These are phyloP conservation scores for Epichloe typhina DNA, from an alignment of 2,329 filamentous ascomycete genomes.

Conservation along the genomic window DNA sequence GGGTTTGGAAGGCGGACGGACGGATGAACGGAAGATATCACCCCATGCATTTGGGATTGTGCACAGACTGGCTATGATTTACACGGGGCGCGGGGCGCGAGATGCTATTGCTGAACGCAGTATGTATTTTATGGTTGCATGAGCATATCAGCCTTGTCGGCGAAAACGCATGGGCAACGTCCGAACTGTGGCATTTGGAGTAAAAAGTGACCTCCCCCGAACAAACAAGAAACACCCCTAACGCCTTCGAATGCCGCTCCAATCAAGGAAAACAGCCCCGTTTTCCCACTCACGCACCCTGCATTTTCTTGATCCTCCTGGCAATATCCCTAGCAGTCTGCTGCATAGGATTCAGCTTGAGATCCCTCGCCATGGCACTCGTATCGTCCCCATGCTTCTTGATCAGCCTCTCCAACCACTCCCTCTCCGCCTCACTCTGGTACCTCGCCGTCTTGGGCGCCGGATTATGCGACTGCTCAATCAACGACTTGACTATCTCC, in stretches of 20 bases:
- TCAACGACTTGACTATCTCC: slow-evolving; percentile 55
- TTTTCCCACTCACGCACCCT: background rate
- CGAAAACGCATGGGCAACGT: no score
- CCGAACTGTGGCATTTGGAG: no score
- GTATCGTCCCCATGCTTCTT: slow-evolving; percentile 65
- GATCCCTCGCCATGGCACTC: slow-evolving; percentile 65
- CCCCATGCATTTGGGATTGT: background rate
- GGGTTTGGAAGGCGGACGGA: background rate
- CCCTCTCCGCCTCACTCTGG: slow-evolving; percentile 62
- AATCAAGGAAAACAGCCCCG: background rate
- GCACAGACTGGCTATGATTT: background rate
- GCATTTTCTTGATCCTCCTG: slow-evolving; percentile 46
- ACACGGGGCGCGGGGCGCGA: background rate
- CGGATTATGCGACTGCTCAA: slow-evolving; percentile 51
- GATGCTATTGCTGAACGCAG: background rate
- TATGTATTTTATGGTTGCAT: background rate
- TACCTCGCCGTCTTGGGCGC: slow-evolving; percentile 51
- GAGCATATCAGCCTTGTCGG: background rate
- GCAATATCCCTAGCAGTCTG: slow-evolving; percentile 70
- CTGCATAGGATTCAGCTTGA: slow-evolving; percentile 81
- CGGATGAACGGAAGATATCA: background rate
- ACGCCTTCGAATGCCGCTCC: slow-evolving; percentile 2
- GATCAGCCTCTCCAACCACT: slow-evolving; percentile 63
- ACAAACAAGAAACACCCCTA: background rate
- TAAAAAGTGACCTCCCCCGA: no score